phyloP scores from a whole-genome alignment of 2,329 filamentous ascomycete species.

The Hypoxylon rubiginosum region DNA sequence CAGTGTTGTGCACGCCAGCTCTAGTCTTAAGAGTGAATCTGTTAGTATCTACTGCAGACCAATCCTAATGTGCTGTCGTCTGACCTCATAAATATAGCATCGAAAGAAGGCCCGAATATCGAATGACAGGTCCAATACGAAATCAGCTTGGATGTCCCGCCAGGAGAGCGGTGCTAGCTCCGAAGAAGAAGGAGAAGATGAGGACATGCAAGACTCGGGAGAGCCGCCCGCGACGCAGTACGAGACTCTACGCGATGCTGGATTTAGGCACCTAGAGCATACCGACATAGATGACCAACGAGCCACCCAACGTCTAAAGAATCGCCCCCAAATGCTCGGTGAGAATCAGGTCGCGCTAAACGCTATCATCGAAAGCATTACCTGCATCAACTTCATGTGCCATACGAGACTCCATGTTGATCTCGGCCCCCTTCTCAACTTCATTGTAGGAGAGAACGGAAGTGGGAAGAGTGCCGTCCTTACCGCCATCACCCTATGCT shows the following conservation, averaged over 20 bases:
- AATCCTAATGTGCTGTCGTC: neutral
- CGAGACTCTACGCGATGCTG: constrained; percentile 70
- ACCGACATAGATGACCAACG: constrained; percentile 71
- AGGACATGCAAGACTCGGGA: constrained; percentile 47
- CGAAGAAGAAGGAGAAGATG: constrained; percentile 48
- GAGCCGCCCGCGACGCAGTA: constrained; percentile 69
- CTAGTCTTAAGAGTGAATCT: constrained; percentile 55
- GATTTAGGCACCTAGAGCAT: constrained; percentile 69
- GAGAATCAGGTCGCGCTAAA: constrained; percentile 84
- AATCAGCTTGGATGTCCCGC: constrained; percentile 35
- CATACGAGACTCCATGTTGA: constrained; percentile 84
- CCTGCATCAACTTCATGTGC: constrained; percentile 96
- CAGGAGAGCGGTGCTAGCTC: constrained; percentile 42
- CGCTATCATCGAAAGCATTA: constrained; percentile 89
- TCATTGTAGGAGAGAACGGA: constrained; percentile 97
- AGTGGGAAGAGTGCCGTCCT: constrained; percentile 97
- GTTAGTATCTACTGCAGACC: constrained; percentile 52
- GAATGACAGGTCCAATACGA: constrained; percentile 37
- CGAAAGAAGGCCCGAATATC: constrained; percentile 58
- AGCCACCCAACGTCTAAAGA: constrained; percentile 74
- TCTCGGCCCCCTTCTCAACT: constrained; percentile 96
- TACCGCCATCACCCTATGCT: constrained; percentile 90
- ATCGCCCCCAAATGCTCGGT: constrained; percentile 62
- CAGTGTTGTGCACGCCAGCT: constrained; percentile 57
- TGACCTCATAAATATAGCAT: constrained; percentile 43